Evolutionary conservation across 2,329 filamentous ascomycete species (phyloP), one percentile per base, ranked within the genome.

Genomic region (Alternaria viburni): DNA sequence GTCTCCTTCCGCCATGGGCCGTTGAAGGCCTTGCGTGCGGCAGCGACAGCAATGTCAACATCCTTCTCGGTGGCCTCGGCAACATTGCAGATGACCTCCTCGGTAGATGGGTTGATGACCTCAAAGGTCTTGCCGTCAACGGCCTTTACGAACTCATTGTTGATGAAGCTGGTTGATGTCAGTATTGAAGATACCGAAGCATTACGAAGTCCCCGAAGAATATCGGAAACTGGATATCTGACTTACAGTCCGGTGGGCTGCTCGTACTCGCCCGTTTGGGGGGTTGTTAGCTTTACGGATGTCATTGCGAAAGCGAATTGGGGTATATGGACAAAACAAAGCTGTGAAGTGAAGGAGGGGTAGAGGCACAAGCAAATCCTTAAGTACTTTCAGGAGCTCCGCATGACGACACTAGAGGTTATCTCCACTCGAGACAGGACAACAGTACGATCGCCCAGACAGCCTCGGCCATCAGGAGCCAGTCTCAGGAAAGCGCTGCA

Each of bases 41-140:
- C 93, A 61, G 87, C 84, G 68, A 97, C 94, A 67, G 94, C 94
- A 64, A 93, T 83, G 80, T 89, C 87, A 78, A 88, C 85, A 84
- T 96, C 93, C 86, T 96, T 93, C 86, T 96, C 93, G 69, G 90
- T 92, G 77, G 90, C 94, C 84, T 97, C 93, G 79, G 88, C 84
- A 73, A 97, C 92, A 59, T 89, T 90, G 85, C 86, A 88, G 84
- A 97, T 96, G 77, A 93, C 88, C 82, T 93, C 89, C 82, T 97
- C 94, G 69, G 88, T 93, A 69, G 90, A 77, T 64, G 93, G 93
- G 87, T 97, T 97, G 86, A 96, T 90, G 81, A 93, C 91, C 83
- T 97, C 93, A 78, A 97, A 96, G 71, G 90, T 93, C 87, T 93
- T 91, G 84, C 93, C 93, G 74, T 97, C 92, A 68, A 91, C 89